A percentile compares a stretch with the other conserved stretches of the same genome.
phyloP scores from a whole-genome alignment of 495 filamentous ascomycete genomes.

The Aspergillus baeticus region DNA sequence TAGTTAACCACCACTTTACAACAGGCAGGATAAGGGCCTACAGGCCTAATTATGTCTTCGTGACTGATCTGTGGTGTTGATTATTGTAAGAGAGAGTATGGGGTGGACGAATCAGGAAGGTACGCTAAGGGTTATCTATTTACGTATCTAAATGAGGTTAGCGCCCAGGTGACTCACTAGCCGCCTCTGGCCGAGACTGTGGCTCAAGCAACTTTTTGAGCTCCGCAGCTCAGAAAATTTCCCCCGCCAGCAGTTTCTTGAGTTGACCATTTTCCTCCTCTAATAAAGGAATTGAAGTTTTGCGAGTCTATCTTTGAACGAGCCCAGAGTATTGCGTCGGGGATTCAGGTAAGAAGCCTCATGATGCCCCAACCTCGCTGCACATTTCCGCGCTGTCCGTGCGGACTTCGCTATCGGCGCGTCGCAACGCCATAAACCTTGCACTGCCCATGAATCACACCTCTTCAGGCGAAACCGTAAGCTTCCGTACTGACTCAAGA shows the following conservation, averaged over 20 bases:
- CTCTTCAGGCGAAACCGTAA: background rate
- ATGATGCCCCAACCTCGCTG: background rate
- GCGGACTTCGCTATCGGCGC: constrained; percentile 8
- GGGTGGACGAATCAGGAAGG: constrained; percentile 6
- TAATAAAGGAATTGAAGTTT: constrained; percentile 5
- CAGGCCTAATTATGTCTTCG: background rate
- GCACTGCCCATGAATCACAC: background rate
- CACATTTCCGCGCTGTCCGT: background rate
- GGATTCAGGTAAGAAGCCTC: constrained; percentile 9
- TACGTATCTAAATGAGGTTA: background rate
- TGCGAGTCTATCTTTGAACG: background rate
- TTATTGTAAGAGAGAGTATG: background rate
- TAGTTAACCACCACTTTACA: too few relatives aligned
- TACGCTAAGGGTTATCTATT: background rate
- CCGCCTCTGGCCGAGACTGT: constrained; percentile 29
- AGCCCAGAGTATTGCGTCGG: background rate
- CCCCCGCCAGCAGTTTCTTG: constrained; percentile 29
- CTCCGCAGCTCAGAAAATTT: constrained; percentile 35
- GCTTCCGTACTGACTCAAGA: constrained; percentile 10
- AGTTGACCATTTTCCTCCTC: constrained; percentile 3
- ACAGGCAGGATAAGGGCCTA: too few relatives aligned
- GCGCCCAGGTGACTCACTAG: constrained; percentile 10
- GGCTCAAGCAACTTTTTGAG: constrained; percentile 16
- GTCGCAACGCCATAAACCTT: background rate
- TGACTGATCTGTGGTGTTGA: background rate